Evolutionary conservation across 23 red algal species (phyloP).

Genomic region (Gracilaria vermiculophylla): DNA sequence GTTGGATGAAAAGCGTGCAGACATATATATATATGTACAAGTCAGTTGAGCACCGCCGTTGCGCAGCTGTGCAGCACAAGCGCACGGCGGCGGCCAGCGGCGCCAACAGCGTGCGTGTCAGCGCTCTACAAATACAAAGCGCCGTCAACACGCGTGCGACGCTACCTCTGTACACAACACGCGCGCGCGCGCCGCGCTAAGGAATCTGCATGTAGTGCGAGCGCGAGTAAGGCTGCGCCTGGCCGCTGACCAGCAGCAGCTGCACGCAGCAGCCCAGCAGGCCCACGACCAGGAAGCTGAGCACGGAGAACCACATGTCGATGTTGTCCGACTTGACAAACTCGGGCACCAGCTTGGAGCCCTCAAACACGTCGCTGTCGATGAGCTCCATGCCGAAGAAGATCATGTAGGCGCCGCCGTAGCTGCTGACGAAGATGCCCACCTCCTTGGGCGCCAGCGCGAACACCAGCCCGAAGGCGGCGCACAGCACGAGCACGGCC

Average conservation of each 20-base stretch:
- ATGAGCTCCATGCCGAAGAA: conserved; percentile 64
- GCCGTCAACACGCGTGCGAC: too few species aligned
- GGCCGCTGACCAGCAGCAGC: conserved; percentile 44
- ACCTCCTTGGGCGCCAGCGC: conserved; percentile 51
- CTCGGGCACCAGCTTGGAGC: conserved; percentile 1
- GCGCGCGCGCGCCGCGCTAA: background rate
- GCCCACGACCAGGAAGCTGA: conserved; percentile 63
- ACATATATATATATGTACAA: too few species aligned
- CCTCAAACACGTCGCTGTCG: conserved; percentile 39
- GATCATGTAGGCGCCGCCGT: conserved; percentile 57
- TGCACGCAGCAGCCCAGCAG: conserved; percentile 62
- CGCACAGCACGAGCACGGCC: conserved; percentile 28
- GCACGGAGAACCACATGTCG: conserved; percentile 64
- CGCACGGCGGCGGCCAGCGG: too few species aligned
- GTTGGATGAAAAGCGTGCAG: too few species aligned
- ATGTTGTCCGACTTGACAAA: conserved; percentile 23
- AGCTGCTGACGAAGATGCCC: conserved; percentile 51
- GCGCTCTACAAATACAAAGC: too few species aligned
- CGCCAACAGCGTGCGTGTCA: too few species aligned
- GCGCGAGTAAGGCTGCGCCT: conserved; percentile 39
- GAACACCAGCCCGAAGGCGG: conserved; percentile 51
- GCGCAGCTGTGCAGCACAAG: too few species aligned
- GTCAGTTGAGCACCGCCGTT: too few species aligned
- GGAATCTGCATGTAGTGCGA: conserved; percentile 55
- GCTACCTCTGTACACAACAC: too few species aligned